A percentile compares a stretch with the other conserved stretches of the same genome.
phyloP scores from a whole-genome alignment of 2,329 filamentous ascomycete species.

The Penicillium sp. region DNA sequence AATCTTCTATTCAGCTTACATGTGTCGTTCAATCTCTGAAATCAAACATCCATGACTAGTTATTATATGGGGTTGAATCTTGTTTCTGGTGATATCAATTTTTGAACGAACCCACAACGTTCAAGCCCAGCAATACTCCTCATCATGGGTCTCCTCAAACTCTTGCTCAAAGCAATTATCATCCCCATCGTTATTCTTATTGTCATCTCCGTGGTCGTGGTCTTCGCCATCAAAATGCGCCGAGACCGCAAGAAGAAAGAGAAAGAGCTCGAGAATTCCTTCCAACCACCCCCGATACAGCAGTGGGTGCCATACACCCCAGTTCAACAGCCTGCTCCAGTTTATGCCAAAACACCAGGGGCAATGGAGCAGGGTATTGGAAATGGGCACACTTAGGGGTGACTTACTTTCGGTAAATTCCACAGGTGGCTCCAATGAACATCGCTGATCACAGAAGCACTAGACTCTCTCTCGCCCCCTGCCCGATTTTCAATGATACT shows the following conservation, averaged over 20 bases:
- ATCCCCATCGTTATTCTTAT: constrained; percentile 20
- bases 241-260: constrained; percentile 15
- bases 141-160: constrained; percentile 21
- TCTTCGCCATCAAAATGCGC: constrained; percentile 15
- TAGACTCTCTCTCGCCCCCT: no score
- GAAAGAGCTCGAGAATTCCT: constrained; percentile 7
- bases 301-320: constrained; percentile 17
- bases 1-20: background rate
- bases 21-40: no score
- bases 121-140: background rate
- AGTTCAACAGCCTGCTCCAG: constrained; percentile 19
- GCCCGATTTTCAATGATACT: no score
- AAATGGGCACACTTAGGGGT: background rate
- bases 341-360: constrained; percentile 8
- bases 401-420: background rate
- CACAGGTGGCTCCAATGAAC: background rate
- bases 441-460: background rate
- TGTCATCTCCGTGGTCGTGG: constrained; percentile 7
- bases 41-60: no score
- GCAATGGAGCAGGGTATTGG: constrained; percentile 14
- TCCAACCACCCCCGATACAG: constrained; percentile 19
- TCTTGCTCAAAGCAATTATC: constrained; percentile 23
- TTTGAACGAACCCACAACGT: background rate
- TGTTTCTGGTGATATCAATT: no score
- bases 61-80: no score